phyloP scores from a whole-genome alignment of 441 rosid genomes.

The Adansonia madagascariensis region DNA sequence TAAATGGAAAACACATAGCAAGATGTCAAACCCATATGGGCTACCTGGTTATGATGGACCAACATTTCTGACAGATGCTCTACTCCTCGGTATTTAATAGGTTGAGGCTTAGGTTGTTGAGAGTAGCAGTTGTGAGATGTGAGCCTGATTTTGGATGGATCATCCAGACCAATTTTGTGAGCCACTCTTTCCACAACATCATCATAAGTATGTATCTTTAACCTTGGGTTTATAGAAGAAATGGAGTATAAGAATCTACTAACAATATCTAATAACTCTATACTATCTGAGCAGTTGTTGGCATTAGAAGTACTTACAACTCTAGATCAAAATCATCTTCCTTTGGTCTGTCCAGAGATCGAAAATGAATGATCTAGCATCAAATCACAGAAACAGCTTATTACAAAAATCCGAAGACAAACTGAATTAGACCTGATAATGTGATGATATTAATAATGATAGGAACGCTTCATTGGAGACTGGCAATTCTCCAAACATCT shows the following conservation, averaged over 20 bases:
- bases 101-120: conserved; percentile 96
- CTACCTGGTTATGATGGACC: conserved; percentile 90
- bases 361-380: conserved; percentile 80
- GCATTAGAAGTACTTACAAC: conserved; percentile 59
- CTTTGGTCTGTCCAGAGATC: conserved; percentile 85
- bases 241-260: not conserved
- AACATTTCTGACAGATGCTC: conserved; percentile 89
- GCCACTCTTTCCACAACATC: conserved; percentile 91
- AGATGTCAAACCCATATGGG: conserved; percentile 27
- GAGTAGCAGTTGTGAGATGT: conserved; percentile 98
- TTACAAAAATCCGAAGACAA: conserved; percentile 23
- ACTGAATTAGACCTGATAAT: not conserved
- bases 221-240: conserved; percentile 54
- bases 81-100: conserved; percentile 83
- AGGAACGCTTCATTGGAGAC: not conserved
- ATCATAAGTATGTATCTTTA: conserved; percentile 81
- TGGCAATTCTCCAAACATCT: not conserved
- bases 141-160: conserved; percentile 86
- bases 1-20: conserved; percentile 17
- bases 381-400: conserved; percentile 26
- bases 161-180: conserved; percentile 73
- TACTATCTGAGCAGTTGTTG: not conserved
- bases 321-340: conserved; percentile 88
- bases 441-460: not conserved
- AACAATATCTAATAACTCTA: not conserved